Conservation (phyloP, 192 early-diverging fungal species). For the Linnemannia schmuckeri region DNA sequence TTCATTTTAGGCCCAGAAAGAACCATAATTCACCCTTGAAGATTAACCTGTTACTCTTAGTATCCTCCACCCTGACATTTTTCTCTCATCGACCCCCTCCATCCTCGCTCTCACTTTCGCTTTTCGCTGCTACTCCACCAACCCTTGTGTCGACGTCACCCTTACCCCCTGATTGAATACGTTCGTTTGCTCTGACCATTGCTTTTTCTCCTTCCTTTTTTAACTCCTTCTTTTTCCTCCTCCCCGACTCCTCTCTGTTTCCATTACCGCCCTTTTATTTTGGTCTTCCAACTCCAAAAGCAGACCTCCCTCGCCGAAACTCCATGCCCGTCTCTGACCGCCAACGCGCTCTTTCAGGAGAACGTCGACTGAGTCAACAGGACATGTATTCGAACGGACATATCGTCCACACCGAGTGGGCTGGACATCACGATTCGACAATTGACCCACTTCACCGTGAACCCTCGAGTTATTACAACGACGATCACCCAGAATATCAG, state of each 20-base stretch:
- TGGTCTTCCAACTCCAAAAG: neutral
- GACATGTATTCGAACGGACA: slow-evolving; percentile 18
- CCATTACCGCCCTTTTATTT: neutral
- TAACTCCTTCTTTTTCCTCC: neutral
- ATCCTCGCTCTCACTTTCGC: neutral
- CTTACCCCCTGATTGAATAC: neutral
- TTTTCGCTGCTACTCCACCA: neutral
- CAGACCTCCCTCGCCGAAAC: slow-evolving; percentile 27
- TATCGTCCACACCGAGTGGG: slow-evolving; percentile 21
- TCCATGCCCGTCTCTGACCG: slow-evolving; percentile 34
- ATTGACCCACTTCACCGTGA: slow-evolving; percentile 9
- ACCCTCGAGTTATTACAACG: slow-evolving; percentile 6
- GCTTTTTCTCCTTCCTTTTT: neutral
- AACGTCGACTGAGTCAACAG: slow-evolving; percentile 41
- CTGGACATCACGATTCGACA: slow-evolving; percentile 4
- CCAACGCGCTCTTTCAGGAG: slow-evolving; percentile 6
- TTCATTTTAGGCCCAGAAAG: slow-evolving; percentile 2
- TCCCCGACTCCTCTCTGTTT: too few relatives aligned
- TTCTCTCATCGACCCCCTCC: neutral
- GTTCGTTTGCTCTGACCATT: neutral
- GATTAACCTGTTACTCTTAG: neutral
- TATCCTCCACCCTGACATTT: neutral
- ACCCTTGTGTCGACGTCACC: slow-evolving; percentile 1
- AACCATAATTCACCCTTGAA: neutral
- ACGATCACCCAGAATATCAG: slow-evolving; percentile 7